phyloP scores from a whole-genome alignment of 192 early-diverging fungal genomes.

The Backusella sp. region DNA sequence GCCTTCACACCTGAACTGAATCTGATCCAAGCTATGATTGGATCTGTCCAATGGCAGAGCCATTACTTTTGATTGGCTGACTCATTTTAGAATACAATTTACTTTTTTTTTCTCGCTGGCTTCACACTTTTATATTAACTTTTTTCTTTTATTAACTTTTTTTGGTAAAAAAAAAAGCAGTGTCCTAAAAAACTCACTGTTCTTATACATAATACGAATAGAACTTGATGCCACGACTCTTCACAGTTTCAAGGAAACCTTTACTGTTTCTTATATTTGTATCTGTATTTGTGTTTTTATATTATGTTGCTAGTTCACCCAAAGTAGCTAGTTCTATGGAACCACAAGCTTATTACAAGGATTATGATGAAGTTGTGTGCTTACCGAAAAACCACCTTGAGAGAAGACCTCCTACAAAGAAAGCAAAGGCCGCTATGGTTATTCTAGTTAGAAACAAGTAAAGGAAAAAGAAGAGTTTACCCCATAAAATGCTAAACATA shows the following conservation, averaged over 20 bases:
- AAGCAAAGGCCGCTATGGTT: conserved; percentile 58
- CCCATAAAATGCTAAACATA: neutral
- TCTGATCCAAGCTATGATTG: too few species aligned
- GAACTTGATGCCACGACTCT: conserved; percentile 6
- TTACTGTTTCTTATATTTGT: conserved; percentile 26
- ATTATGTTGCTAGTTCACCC: conserved; percentile 29
- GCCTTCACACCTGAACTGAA: too few species aligned
- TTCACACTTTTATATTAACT: neutral
- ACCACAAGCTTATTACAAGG: conserved; percentile 33
- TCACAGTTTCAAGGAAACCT: conserved; percentile 31
- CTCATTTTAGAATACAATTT: too few species aligned
- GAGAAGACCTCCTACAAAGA: conserved; percentile 30
- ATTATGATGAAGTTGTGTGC: conserved; percentile 38
- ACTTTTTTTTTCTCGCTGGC: too few species aligned
- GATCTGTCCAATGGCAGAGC: too few species aligned
- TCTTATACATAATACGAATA: neutral
- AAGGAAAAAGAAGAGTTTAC: neutral
- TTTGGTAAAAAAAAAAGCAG: neutral
- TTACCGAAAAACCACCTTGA: conserved; percentile 29
- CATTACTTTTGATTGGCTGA: too few species aligned
- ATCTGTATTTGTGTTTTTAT: conserved; percentile 30
- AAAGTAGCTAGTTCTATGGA: conserved; percentile 25
- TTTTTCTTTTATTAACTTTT: neutral
- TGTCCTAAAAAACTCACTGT: neutral
- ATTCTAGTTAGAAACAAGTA: conserved; percentile 65